A percentile compares a stretch with the other conserved stretches of the same genome.
Conservation (phyloP, 1,139 yeast genomes). For the Kazachstania sp. region DNA sequence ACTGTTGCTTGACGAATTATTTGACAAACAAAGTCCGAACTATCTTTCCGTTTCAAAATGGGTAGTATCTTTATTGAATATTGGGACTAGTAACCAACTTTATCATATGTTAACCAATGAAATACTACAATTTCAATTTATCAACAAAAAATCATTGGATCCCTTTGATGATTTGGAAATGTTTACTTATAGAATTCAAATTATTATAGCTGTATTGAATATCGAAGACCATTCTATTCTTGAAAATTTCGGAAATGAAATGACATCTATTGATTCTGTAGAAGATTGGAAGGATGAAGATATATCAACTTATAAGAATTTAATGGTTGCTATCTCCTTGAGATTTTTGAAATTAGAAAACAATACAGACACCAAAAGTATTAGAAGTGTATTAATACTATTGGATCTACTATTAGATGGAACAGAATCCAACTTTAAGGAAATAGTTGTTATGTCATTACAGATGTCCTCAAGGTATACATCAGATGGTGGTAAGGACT, state of each 20-base stretch:
- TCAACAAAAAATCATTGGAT: slow-evolving; percentile 18
- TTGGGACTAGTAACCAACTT: slow-evolving; percentile 52
- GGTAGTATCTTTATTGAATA: slow-evolving; percentile 42
- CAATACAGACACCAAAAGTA: slow-evolving; percentile 29
- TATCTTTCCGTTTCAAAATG: slow-evolving; percentile 47
- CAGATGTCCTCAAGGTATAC: slow-evolving; percentile 30
- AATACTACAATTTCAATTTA: slow-evolving; percentile 21
- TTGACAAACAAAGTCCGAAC: slow-evolving; percentile 36
- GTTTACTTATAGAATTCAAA: slow-evolving; percentile 49
- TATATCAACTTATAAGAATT: slow-evolving; percentile 54
- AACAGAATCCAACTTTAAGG: slow-evolving; percentile 43
- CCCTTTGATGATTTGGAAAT: slow-evolving; percentile 48
- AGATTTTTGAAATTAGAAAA: slow-evolving; percentile 35
- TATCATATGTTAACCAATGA: slow-evolving; percentile 39
- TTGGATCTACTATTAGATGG: slow-evolving; percentile 46
- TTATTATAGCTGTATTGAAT: slow-evolving; percentile 43
- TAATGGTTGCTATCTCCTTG: slow-evolving; percentile 41
- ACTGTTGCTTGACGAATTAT: slow-evolving; percentile 55
- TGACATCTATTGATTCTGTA: slow-evolving; percentile 41
- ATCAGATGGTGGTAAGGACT: slow-evolving; percentile 18
- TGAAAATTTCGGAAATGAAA: slow-evolving; percentile 45
- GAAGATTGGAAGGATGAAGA: slow-evolving; percentile 36
- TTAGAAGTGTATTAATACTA: slow-evolving; percentile 36
- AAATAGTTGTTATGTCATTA: slow-evolving; percentile 32
- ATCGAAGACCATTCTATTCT: slow-evolving; percentile 38